phyloP scores from a whole-genome alignment of 345 rosid species.

The Salix viminalis region DNA sequence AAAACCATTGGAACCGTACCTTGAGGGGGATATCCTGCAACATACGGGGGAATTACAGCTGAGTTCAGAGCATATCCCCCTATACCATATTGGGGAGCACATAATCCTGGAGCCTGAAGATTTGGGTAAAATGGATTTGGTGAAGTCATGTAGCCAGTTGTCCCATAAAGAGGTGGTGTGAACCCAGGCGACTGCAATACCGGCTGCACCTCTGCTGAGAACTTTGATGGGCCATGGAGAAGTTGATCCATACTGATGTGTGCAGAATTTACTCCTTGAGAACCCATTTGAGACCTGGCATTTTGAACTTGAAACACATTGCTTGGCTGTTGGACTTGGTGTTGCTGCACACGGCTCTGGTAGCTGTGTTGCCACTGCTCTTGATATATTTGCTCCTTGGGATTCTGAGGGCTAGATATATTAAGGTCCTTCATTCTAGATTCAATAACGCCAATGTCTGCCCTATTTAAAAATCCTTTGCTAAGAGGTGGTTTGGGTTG shows the following conservation, averaged over 20 bases:
- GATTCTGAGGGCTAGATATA: conserved; percentile 28
- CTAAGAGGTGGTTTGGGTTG: neutral
- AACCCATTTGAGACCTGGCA: conserved; percentile 25
- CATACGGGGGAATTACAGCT: conserved; percentile 51
- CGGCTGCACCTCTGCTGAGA: conserved; percentile 53
- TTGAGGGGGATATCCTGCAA: conserved; percentile 70
- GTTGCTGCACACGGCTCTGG: conserved; percentile 23
- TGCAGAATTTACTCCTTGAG: conserved; percentile 16
- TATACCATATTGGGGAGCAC: conserved; percentile 55
- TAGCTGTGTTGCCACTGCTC: conserved; percentile 29
- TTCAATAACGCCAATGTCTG: conserved; percentile 20
- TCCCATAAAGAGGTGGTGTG: conserved; percentile 55
- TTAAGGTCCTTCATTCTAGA: conserved; percentile 36
- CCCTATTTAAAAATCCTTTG: conserved; percentile 17
- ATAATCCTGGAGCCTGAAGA: conserved; percentile 63
- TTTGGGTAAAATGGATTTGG: conserved; percentile 61
- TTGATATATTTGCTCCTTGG: conserved; percentile 22
- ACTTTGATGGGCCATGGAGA: conserved; percentile 41
- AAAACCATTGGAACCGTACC: conserved; percentile 56
- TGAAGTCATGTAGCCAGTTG: conserved; percentile 61
- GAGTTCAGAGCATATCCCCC: conserved; percentile 63
- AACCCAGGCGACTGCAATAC: conserved; percentile 60
- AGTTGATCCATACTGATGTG: conserved; percentile 29
- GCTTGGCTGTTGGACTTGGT: conserved; percentile 25
- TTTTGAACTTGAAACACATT: conserved; percentile 36